Percentiles rank a stretch among this genome's conserved stretches.
Conservation (phyloP, 1,284 basidiomycete genomes). For the Cryptococcus sp. region DNA sequence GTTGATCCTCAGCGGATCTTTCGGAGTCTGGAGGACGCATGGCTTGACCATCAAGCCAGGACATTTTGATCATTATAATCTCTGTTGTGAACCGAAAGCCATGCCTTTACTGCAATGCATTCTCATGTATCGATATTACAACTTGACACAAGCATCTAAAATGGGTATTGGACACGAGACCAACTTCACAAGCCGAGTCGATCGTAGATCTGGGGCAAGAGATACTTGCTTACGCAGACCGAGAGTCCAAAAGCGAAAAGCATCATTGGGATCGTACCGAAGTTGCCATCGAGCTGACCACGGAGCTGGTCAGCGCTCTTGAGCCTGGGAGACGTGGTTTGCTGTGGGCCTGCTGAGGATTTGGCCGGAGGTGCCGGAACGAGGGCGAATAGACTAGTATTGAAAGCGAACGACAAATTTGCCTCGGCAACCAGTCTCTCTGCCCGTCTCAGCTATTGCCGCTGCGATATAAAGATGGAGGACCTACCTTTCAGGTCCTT, state of each 20-base stretch:
- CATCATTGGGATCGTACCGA: background rate
- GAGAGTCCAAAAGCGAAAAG: background rate
- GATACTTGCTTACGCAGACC: background rate
- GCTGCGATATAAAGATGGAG: background rate
- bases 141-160: background rate
- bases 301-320: background rate
- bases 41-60: background rate
- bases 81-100: too few relatives aligned
- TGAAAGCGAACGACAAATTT: slow-evolving; percentile 63
- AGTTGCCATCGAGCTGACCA: background rate
- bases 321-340: background rate
- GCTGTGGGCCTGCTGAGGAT: background rate
- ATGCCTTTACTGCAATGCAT: background rate
- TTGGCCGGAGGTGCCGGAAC: slow-evolving; percentile 38
- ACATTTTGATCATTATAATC: too few relatives aligned
- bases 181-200: background rate
- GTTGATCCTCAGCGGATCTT: background rate
- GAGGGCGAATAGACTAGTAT: slow-evolving; percentile 60
- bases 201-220: background rate
- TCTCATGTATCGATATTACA: background rate
- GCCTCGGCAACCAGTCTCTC: slow-evolving; percentile 60
- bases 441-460: slow-evolving; percentile 16
- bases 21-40: background rate
- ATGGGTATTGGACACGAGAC: background rate
- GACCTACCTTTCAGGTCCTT: slow-evolving; percentile 57